Evolutionary conservation across 129 eudicot genomes (phyloP).

Genomic region (Centrapalus pauciflorus): DNA sequence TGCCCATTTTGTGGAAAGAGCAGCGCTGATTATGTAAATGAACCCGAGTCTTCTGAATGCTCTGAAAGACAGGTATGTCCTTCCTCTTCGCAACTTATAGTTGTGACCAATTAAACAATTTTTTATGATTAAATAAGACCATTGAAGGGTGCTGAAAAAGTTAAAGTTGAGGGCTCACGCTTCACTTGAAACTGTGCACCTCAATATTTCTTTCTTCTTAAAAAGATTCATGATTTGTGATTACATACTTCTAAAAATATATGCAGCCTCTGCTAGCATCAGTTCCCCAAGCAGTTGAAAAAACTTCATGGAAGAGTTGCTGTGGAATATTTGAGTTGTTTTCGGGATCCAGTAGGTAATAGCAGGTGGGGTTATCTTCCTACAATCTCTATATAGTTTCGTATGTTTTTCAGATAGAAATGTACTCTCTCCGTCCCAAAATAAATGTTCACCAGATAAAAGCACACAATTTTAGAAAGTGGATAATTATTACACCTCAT

Average conservation of each 20-base stretch:
- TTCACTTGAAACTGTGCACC: too few species aligned
- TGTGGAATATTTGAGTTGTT: constrained; percentile 81
- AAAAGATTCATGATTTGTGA: background rate
- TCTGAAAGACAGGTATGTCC: constrained; percentile 39
- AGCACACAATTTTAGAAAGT: too few species aligned
- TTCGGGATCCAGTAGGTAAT: constrained; percentile 45
- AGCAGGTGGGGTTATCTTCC: constrained; percentile 12
- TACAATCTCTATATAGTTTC: background rate
- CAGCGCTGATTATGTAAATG: constrained; percentile 17
- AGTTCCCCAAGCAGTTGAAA: constrained; percentile 39
- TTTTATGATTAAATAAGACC: too few species aligned
- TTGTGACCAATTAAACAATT: background rate
- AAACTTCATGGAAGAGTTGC: constrained; percentile 75
- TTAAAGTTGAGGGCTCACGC: too few species aligned
- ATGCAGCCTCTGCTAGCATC: constrained; percentile 50
- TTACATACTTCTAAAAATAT: constrained; percentile 1
- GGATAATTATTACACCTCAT: too few species aligned
- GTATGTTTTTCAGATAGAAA: too few species aligned
- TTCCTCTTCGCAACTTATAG: background rate
- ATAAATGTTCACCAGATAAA: too few species aligned
- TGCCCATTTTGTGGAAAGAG: constrained; percentile 24
- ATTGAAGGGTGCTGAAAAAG: too few species aligned
- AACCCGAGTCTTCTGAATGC: constrained; percentile 30
- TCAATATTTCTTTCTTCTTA: too few species aligned
- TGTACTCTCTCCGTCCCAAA: too few species aligned